Conservation (phyloP, 306 rosid genomes). For the Vicia faba region DNA sequence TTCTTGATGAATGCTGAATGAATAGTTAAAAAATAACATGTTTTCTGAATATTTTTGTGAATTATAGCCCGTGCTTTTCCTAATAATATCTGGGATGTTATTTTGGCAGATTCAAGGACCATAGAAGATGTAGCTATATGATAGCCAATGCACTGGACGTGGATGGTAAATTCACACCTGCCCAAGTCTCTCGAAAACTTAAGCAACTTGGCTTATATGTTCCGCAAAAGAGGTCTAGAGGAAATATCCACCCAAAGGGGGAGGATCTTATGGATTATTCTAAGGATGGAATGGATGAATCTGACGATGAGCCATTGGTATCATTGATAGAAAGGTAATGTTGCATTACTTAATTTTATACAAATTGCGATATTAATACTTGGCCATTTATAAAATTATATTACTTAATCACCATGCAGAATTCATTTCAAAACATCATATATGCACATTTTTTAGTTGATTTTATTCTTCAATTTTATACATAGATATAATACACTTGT, state of each 20-base stretch:
- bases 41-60: constrained; percentile 19
- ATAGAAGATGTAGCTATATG: constrained; percentile 78
- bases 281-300: constrained; percentile 43
- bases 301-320: constrained; percentile 72
- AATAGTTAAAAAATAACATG: constrained; percentile 10
- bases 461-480: constrained; percentile 5
- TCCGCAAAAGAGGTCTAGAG: constrained; percentile 55
- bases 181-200: constrained; percentile 78
- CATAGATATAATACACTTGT: constrained; percentile 5
- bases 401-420: not conserved
- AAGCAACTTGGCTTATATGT: constrained; percentile 76
- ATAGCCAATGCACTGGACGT: constrained; percentile 80
- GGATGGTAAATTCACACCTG: constrained; percentile 65
- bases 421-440: constrained; percentile 11
- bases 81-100: constrained; percentile 28
- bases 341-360: constrained; percentile 2
- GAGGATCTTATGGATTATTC: constrained; percentile 44
- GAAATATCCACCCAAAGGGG: constrained; percentile 39
- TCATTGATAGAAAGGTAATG: constrained; percentile 67
- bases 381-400: not conserved
- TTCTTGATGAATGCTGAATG: constrained; percentile 13
- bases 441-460: not conserved
- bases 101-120: constrained; percentile 71
- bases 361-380: constrained; percentile 3
- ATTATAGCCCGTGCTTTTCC: constrained; percentile 13